Evolutionary conservation across 2,329 filamentous ascomycete species (phyloP).

Genomic region (Aspergillus versicolor): DNA sequence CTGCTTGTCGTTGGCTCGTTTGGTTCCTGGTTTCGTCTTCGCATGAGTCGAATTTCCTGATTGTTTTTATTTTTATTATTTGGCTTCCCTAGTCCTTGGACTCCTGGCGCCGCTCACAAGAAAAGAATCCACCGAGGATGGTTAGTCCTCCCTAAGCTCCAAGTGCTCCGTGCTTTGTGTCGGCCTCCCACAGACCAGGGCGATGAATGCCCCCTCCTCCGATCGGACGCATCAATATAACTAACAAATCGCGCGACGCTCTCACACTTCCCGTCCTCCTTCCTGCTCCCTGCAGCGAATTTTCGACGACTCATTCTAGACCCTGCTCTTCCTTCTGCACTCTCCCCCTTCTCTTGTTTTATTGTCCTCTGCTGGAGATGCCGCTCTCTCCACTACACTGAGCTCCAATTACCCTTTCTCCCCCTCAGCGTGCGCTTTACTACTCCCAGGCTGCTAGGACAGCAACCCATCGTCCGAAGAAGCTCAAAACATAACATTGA

Average conservation of each 20-base stretch:
- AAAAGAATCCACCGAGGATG: slow-evolving; percentile 16
- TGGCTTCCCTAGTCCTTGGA: slow-evolving; percentile 7
- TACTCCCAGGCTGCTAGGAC: background rate
- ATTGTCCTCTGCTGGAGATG: slow-evolving; percentile 10
- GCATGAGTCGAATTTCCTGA: background rate
- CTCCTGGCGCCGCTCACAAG: slow-evolving; percentile 5
- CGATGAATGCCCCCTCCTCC: slow-evolving; percentile 16
- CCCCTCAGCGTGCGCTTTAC: background rate
- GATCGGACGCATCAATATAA: slow-evolving; percentile 23
- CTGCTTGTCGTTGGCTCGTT: background rate
- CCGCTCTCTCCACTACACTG: slow-evolving; percentile 1
- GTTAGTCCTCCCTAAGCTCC: slow-evolving; percentile 14
- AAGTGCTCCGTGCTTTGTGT: slow-evolving; percentile 5
- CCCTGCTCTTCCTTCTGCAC: slow-evolving; percentile 2
- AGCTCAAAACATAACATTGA: background rate
- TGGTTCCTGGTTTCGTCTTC: slow-evolving; percentile 1
- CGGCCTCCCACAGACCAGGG: background rate
- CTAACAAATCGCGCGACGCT: slow-evolving; percentile 20
- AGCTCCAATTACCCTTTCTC: slow-evolving; percentile 1
- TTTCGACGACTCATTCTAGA: slow-evolving; percentile 8
- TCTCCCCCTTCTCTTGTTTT: background rate
- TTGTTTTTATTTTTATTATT: slow-evolving; percentile 4
- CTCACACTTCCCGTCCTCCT: slow-evolving; percentile 3
- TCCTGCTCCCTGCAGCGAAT: slow-evolving; percentile 7
- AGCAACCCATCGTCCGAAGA: background rate